Evolutionary conservation across 108 stramenopile genomes (phyloP).

Genomic region (Cyclotella atomus): DNA sequence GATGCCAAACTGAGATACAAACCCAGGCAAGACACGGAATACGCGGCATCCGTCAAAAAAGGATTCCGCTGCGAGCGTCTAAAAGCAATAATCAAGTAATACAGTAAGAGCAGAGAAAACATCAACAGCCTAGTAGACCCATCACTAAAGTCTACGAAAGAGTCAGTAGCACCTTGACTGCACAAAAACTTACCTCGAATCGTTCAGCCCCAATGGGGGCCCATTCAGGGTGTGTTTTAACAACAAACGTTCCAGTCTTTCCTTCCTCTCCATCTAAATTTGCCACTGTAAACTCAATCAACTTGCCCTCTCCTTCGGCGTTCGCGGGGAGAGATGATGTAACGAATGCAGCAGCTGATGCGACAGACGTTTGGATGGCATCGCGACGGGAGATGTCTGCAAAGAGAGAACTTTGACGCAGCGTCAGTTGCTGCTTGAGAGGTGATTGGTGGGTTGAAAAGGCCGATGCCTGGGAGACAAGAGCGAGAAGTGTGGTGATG

Average conservation of each 20-base stretch:
- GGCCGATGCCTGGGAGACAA: not conserved
- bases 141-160: not conserved
- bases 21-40: conserved; percentile 91
- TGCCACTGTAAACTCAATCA: conserved; percentile 69
- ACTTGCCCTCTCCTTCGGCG: conserved; percentile 22
- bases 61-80: conserved; percentile 52
- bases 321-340: conserved; percentile 18
- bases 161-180: not conserved
- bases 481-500: not conserved
- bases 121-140: not conserved
- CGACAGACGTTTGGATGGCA: conserved; percentile 13
- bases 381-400: conserved; percentile 11
- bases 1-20: conserved; percentile 94
- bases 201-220: conserved; percentile 77
- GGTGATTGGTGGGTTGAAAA: conserved; percentile 6
- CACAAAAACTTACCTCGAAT: conserved; percentile 63
- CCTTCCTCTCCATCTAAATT: conserved; percentile 76
- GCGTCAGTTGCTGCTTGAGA: not conserved
- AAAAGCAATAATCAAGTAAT: conserved; percentile 2
- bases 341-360: conserved; percentile 13
- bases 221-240: conserved; percentile 79
- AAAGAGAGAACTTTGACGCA: not conserved
- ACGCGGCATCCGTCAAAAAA: conserved; percentile 82
- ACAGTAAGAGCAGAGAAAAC: not conserved
- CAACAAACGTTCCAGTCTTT: conserved; percentile 64